Percentiles rank a stretch among this genome's conserved stretches.
Conservation (phyloP, 148 eudicot species). For the Cornus controversa region DNA sequence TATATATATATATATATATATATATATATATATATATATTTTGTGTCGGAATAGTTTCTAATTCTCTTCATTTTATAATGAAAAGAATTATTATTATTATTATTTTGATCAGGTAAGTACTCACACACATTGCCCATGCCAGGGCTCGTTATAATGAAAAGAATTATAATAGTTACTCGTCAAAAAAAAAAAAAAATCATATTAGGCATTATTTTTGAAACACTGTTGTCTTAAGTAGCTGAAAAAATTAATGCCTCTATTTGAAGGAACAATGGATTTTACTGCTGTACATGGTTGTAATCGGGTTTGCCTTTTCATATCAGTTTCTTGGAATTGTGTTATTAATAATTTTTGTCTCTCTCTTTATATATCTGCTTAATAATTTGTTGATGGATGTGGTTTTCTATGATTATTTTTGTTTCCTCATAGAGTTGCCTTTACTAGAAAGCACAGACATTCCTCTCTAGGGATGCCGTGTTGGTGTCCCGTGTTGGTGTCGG, state of each 20-base stretch:
- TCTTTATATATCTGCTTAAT: not conserved
- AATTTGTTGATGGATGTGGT: not conserved
- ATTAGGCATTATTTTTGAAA: not conserved
- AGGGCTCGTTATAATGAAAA: no score
- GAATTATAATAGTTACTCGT: no score
- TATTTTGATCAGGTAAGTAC: no score
- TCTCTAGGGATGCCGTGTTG: not conserved
- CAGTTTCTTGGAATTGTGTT: not conserved
- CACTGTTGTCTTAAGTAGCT: not conserved
- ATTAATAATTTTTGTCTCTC: not conserved
- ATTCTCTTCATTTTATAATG: not conserved
- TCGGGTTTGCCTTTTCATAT: not conserved
- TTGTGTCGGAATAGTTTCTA: not conserved
- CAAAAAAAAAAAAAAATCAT: no score
- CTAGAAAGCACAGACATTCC: not conserved
- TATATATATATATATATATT: no score
- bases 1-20: no score
- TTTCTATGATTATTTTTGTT: not conserved
- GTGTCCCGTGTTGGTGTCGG: not conserved
- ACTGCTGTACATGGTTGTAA: not conserved
- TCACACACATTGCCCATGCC: no score
- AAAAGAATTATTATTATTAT: no score
- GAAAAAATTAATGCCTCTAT: not conserved
- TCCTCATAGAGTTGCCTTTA: not conserved
- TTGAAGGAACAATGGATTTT: not conserved